These are phyloP conservation scores for Alternaria burnsii DNA, from an alignment of 2,329 filamentous ascomycete species.

Conservation along the genomic window DNA sequence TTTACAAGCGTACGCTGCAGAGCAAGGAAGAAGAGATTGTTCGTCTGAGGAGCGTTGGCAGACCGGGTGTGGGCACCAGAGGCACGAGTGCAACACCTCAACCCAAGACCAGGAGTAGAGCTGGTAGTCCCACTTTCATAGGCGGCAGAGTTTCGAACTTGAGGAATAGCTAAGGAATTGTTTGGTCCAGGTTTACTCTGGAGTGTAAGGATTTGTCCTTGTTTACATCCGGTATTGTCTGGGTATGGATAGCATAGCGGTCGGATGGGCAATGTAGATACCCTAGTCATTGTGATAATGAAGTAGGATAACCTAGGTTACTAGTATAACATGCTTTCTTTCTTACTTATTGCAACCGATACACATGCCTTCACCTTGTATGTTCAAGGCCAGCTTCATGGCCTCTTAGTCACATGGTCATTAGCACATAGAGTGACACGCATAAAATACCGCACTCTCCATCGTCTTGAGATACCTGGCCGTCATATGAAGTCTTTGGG, in stretches of 20 bases:
- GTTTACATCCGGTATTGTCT: background rate
- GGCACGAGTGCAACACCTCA: slow-evolving; percentile 41
- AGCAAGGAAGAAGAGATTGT: slow-evolving; percentile 36
- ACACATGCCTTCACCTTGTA: background rate
- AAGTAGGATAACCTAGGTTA: background rate
- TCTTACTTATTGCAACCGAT: background rate
- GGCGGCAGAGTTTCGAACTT: slow-evolving; percentile 34
- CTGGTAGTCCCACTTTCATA: slow-evolving; percentile 35
- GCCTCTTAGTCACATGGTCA: background rate
- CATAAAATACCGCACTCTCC: background rate
- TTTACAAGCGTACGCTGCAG: slow-evolving; percentile 24
- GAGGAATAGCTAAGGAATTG: slow-evolving; percentile 24
- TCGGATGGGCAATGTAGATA: background rate
- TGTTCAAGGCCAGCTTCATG: background rate
- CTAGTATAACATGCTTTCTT: background rate
- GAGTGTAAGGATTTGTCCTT: background rate
- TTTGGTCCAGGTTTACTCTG: background rate
- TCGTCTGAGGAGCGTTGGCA: slow-evolving; percentile 27
- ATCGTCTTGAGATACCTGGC: background rate
- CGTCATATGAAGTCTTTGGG: background rate
- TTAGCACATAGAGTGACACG: background rate
- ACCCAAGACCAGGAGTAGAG: slow-evolving; percentile 38
- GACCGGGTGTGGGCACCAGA: slow-evolving; percentile 39
- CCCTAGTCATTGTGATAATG: background rate
- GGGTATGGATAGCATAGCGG: background rate